Evolutionary conservation across 192 early-diverging fungal genomes (phyloP), one percentile per base, ranked within the genome.

Genomic region (Linnemannia exigua): DNA sequence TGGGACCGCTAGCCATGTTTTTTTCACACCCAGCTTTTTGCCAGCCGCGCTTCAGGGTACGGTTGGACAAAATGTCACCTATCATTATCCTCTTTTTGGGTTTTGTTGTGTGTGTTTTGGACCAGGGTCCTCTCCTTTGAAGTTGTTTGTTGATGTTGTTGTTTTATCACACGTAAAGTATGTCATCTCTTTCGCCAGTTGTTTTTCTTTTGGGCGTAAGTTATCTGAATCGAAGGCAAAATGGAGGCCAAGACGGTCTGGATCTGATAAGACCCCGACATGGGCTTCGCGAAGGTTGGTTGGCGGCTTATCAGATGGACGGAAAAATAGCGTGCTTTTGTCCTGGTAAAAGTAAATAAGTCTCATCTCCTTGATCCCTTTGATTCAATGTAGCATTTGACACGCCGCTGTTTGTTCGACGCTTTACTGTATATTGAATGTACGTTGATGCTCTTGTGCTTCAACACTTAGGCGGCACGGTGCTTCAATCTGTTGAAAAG

Each of bases 271-370:
- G 38, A 71, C 70, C 41, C 22, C 58, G 14, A 63, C 58, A 15
- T 31, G 28, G 58, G 31, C 58, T n/a, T 14, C 28, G 14, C 28
- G 58, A 15, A n/a, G n/a, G n/a, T n/a, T 1, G 22, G 70, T 44
- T n/a, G 16, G 67, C 33, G 33, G 70, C 70, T 71, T 71, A 71
- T 71, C 70, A 71, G 70, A 71, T 71, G 37, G 25, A 33, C 28
- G 28, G 58, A 31, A 31, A 0, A 33, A 31, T 31, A 31, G 58
- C 12, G 25, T 3, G 25, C 3, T 14, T 25, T 63, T 44, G 41
- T 9, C 58, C 58, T 63, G 28, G 58, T 63, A 63, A 63, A 31
- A 11, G 12, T 44, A 44, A 44, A 44, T 9, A 44, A 44, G 3
- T 3, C 5, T 9, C 41, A 14, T 28, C n/a, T 31, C 28, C 28